phyloP scores from a whole-genome alignment of 352 stramenopile genomes.

The Pythium plurisporium region DNA sequence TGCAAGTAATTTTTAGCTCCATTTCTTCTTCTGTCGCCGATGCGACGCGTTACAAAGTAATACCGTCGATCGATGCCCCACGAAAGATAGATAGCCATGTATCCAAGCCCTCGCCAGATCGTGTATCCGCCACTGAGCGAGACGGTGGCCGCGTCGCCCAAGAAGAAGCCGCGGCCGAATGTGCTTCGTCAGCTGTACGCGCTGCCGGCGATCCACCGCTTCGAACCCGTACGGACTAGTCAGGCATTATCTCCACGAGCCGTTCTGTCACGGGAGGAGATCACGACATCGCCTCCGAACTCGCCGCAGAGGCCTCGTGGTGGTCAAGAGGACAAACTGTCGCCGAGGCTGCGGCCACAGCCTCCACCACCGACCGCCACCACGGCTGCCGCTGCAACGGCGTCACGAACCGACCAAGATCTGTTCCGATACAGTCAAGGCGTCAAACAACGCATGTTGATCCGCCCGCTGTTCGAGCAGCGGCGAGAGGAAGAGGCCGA shows the following conservation, averaged over 20 bases:
- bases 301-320: too few species aligned
- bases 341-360: slow-evolving; percentile 32
- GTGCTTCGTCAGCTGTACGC: slow-evolving; percentile 39
- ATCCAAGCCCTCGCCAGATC: slow-evolving; percentile 16
- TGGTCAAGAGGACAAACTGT: slow-evolving; percentile 10
- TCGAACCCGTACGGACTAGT: slow-evolving; percentile 39
- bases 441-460: slow-evolving; percentile 52
- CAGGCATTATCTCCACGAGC: background rate
- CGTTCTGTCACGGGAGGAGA: background rate
- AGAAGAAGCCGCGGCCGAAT: slow-evolving; percentile 35
- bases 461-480: slow-evolving; percentile 70
- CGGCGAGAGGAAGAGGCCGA: slow-evolving; percentile 39
- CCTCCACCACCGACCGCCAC: slow-evolving; percentile 14
- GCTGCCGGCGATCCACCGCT: slow-evolving; percentile 58
- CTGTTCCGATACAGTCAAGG: slow-evolving; percentile 61
- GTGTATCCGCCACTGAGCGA: slow-evolving; percentile 6
- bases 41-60: too few species aligned
- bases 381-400: slow-evolving; percentile 27
- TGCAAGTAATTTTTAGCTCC: too few species aligned
- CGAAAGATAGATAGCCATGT: slow-evolving; percentile 1
- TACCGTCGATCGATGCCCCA: too few species aligned
- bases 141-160: slow-evolving; percentile 26
- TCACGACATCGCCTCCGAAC: background rate
- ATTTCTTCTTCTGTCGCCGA: too few species aligned
- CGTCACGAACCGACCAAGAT: slow-evolving; percentile 44